Evolutionary conservation across 306 rosid genomes (phyloP).

Genomic region (Citrullus amarus): DNA sequence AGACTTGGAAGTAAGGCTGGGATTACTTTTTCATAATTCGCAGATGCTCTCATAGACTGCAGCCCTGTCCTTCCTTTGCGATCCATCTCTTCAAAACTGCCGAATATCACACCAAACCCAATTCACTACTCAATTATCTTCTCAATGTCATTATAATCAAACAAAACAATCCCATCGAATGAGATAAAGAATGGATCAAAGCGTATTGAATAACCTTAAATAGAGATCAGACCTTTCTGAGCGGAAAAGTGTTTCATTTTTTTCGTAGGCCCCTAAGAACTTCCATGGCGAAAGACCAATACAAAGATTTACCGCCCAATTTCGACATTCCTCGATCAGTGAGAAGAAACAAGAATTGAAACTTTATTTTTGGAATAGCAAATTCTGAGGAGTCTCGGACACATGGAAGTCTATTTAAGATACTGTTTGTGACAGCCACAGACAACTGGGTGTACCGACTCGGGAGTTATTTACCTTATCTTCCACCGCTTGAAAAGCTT

Average conservation of each 20-base stretch:
- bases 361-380: neutral
- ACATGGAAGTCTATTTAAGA: slow-evolving; percentile 6
- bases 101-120: slow-evolving; percentile 12
- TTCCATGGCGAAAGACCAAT: slow-evolving; percentile 15
- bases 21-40: slow-evolving; percentile 44
- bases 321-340: slow-evolving; percentile 13
- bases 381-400: neutral
- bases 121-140: slow-evolving; percentile 4
- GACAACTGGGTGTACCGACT: slow-evolving; percentile 9
- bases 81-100: slow-evolving; percentile 48
- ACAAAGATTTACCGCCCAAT: slow-evolving; percentile 13
- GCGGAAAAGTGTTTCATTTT: slow-evolving; percentile 15
- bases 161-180: neutral
- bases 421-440: slow-evolving; percentile 1
- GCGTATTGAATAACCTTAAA: neutral
- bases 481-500: slow-evolving; percentile 9
- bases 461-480: slow-evolving; percentile 1
- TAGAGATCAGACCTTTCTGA: slow-evolving; percentile 27
- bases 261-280: slow-evolving; percentile 10
- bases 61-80: slow-evolving; percentile 28
- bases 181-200: slow-evolving; percentile 10
- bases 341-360: neutral
- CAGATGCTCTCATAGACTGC: slow-evolving; percentile 35
- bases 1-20: slow-evolving; percentile 9
- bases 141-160: neutral